Conservation (phyloP, 2,329 filamentous ascomycete species). For the Calonectria multiphialidica region DNA sequence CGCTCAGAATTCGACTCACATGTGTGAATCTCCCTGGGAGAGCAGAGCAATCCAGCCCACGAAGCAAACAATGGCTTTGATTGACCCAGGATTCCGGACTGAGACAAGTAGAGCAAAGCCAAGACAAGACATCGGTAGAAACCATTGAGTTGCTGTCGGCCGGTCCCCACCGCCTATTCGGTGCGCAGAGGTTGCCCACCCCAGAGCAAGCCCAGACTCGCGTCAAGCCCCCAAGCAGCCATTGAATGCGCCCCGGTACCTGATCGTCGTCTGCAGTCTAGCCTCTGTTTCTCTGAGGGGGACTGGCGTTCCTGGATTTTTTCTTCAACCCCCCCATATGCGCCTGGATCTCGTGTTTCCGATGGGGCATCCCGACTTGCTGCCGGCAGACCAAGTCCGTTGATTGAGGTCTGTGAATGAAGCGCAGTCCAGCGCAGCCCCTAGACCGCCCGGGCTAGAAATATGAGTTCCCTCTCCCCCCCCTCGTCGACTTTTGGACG, state of each 20-base stretch:
- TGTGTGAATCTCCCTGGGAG: background rate
- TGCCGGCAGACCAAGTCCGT: slow-evolving; percentile 21
- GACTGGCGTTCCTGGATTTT: slow-evolving; percentile 8
- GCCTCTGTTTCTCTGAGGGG: slow-evolving; percentile 7
- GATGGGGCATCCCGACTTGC: slow-evolving; percentile 15
- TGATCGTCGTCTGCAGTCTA: slow-evolving; percentile 38
- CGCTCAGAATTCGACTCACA: background rate
- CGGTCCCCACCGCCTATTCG: slow-evolving; percentile 19
- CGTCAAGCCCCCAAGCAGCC: slow-evolving; percentile 22
- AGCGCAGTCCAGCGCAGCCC: background rate
- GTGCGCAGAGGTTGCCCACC: background rate
- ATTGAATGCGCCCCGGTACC: slow-evolving; percentile 40
- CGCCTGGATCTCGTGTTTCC: slow-evolving; percentile 20
- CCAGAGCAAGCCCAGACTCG: background rate
- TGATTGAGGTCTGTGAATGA: background rate
- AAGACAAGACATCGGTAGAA: background rate
- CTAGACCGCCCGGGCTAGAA: slow-evolving; percentile 7
- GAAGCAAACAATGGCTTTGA: background rate
- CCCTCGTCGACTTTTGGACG: background rate
- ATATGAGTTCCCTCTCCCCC: slow-evolving; percentile 16
- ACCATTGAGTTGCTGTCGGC: background rate
- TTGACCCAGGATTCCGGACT: background rate
- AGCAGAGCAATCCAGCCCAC: background rate
- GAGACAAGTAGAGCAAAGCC: background rate
- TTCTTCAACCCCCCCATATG: slow-evolving; percentile 3